Percentiles rank a stretch among this genome's conserved stretches.
Evolutionary conservation across 495 filamentous ascomycete genomes (phyloP).

Genomic region (Hypoxylon lienhwacheense): DNA sequence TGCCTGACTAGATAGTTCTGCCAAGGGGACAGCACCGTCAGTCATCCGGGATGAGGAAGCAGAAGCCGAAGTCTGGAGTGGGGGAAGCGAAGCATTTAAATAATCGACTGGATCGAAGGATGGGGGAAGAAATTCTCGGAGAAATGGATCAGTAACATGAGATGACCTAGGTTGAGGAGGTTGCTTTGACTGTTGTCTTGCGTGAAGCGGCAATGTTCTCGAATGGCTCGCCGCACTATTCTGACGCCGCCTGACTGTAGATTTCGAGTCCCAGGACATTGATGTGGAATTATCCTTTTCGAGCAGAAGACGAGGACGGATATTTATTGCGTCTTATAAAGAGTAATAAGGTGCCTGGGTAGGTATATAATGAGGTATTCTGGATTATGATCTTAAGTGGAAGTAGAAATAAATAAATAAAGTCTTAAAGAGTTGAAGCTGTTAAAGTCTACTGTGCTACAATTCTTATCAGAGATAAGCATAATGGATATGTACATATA

Average conservation of each 20-base stretch:
- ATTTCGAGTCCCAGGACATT: conserved; percentile 47
- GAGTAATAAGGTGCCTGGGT: no score
- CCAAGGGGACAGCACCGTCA: conserved; percentile 62
- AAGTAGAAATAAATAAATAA: no score
- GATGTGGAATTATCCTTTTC: no score
- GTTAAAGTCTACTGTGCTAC: no score
- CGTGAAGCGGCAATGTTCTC: conserved; percentile 26
- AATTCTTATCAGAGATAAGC: no score
- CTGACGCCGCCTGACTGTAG: conserved; percentile 39
- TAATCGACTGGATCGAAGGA: conserved; percentile 80
- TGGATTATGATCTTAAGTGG: no score
- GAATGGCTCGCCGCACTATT: conserved; percentile 39
- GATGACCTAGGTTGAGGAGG: conserved; percentile 49
- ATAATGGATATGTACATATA: no score
- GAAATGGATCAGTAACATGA: conserved; percentile 62
- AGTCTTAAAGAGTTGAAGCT: no score
- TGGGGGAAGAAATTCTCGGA: conserved; percentile 67
- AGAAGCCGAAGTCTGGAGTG: conserved; percentile 51
- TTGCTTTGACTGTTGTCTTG: conserved; percentile 36
- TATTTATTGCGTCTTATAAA: no score
- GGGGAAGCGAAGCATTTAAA: conserved; percentile 74
- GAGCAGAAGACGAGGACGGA: no score
- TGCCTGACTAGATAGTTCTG: conserved; percentile 77
- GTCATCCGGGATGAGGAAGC: conserved; percentile 17
- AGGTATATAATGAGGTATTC: no score